Conservation (phyloP, 768 basidiomycete genomes). For the Plicaturopsis crispa region DNA sequence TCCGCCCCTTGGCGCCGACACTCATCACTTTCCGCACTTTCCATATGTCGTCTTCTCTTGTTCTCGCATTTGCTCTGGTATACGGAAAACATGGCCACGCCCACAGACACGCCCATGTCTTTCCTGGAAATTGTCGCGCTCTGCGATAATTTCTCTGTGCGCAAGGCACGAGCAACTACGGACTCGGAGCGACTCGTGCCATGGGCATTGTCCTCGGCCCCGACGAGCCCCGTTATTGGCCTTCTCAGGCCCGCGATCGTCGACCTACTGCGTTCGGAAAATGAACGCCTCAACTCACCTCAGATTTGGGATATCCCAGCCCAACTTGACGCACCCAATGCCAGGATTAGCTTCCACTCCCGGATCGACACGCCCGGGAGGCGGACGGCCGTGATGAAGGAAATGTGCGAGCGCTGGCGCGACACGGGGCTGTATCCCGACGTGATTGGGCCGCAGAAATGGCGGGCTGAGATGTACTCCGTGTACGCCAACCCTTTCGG, state of each 20-base stretch:
- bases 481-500: conserved; percentile 69
- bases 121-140: conserved; percentile 58
- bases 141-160: conserved; percentile 64
- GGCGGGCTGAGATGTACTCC: conserved; percentile 83
- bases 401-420: conserved; percentile 71
- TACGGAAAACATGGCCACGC: too few relatives aligned
- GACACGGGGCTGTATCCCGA: conserved; percentile 53
- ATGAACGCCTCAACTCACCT: conserved; percentile 22
- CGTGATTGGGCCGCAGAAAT: conserved; percentile 68
- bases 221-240: conserved; percentile 50
- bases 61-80: too few relatives aligned
- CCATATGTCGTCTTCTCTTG: too few relatives aligned
- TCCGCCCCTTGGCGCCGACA: too few relatives aligned
- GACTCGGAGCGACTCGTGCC: conserved; percentile 43
- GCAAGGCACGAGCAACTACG: conserved; percentile 19
- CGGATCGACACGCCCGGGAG: conserved; percentile 47
- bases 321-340: conserved; percentile 12
- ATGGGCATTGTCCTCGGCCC: conserved; percentile 43
- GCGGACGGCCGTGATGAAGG: conserved; percentile 55
- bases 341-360: conserved; percentile 38
- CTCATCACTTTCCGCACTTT: too few relatives aligned
- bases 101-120: conserved; percentile 22
- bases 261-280: conserved; percentile 45
- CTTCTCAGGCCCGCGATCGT: conserved; percentile 53
- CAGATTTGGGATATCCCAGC: conserved; percentile 34